Conservation (phyloP, 768 basidiomycete genomes). For the Rhizopogon rudus region DNA sequence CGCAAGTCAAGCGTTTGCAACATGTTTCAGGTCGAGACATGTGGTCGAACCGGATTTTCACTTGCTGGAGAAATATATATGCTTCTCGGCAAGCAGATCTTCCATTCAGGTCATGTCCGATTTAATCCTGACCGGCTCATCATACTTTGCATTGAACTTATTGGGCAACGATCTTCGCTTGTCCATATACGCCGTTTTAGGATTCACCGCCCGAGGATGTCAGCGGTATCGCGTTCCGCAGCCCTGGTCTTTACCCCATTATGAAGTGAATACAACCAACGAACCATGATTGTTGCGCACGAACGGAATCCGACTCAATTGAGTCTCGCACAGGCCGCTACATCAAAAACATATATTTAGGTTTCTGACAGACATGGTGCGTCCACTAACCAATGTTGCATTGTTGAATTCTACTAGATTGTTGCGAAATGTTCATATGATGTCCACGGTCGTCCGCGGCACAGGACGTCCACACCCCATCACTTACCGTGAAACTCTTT, state of each 20-base stretch:
- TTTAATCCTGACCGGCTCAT: not conserved
- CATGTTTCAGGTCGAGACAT: not conserved
- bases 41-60: not conserved
- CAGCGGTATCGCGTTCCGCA: conserved; percentile 1
- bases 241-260: too few species aligned
- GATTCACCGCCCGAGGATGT: conserved; percentile 15
- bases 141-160: not conserved
- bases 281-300: not conserved
- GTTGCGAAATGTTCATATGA: not conserved
- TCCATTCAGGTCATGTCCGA: not conserved
- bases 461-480: not conserved
- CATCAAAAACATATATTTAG: not conserved
- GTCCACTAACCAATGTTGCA: not conserved
- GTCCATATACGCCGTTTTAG: conserved; percentile 26
- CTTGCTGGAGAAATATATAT: not conserved
- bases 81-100: not conserved
- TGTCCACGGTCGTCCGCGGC: not conserved
- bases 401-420: not conserved
- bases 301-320: not conserved
- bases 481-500: not conserved
- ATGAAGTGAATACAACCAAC: not conserved
- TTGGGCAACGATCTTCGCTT: conserved; percentile 20
- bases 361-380: not conserved
- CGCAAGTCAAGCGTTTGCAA: not conserved
- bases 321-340: not conserved